Evolutionary conservation across 805 yeast genomes (phyloP), one percentile per base, ranked within the genome.

Genomic region (Candida tammaniensis): DNA sequence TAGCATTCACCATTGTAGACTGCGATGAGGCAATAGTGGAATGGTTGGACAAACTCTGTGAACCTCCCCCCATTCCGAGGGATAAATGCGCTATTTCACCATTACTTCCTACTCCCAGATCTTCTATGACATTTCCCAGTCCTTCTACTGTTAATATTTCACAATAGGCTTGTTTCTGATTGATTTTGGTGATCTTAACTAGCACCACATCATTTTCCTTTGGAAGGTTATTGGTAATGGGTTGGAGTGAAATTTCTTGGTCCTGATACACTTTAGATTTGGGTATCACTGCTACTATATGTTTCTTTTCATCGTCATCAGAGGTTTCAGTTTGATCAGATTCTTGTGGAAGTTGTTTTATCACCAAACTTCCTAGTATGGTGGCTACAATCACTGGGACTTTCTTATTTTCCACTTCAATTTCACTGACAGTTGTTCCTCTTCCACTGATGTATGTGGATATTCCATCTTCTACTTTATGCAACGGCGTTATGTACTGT

Each of bases 171-270:
- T 89, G 89, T 37, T 73, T 76, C 25, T 69, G 61, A 7, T 79
- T 72, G 24, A 89, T 70, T 46, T 80, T 74, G 17, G 81, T 77
- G 16, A 93, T 83, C 35, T 79, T 70, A 1, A 86, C 86, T 14
- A 91, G 61, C 2, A 93, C 96, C 16, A 80, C 57, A 55, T 91
- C 96, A 18, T 85, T 83, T 44, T 86, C 96, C 42, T 78, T 76
- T 6, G 98, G 98, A 35, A 89, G 59, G 40, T 72, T 72, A 36
- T 69, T 73, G 26, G 70, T 55, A 38, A 56, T 61, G 13, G 33
- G 33, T 10, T 18, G 17, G 12, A 35, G 13, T 10, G 27, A 31
- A 4, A 27, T 18, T 22, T 24, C 18, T 10, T 33, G 15, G 14
- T 26, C 26, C 14, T 20, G n/a, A 18, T 30, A 30, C n/a, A 27